Percentiles rank a stretch among this genome's conserved stretches.
Conservation (phyloP, 164 flowering plant genomes). For the Vitis cinerea region DNA sequence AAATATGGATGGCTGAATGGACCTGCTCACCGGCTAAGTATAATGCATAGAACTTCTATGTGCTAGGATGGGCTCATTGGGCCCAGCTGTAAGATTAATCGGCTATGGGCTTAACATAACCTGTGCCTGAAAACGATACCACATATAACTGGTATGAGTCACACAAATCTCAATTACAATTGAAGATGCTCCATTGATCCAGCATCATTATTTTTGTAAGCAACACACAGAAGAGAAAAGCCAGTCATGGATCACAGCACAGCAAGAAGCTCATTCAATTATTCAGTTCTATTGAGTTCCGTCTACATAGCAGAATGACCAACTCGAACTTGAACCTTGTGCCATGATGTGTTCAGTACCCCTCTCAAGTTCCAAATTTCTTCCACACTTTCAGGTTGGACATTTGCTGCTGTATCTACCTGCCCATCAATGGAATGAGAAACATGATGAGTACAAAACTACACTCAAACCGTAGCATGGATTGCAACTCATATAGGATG, state of each 20-base stretch:
- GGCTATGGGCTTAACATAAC: no score
- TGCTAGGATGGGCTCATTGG: no score
- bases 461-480: no score
- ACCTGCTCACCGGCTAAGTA: no score
- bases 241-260: not conserved
- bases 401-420: constrained; percentile 88
- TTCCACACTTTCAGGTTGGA: constrained; percentile 82
- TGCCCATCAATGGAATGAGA: constrained; percentile 18
- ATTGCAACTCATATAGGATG: not conserved
- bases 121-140: no score
- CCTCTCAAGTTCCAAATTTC: constrained; percentile 92
- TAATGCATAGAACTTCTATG: no score
- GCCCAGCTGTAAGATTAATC: no score
- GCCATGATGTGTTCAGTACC: constrained; percentile 94
- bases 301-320: constrained; percentile 61
- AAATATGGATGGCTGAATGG: no score
- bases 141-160: no score
- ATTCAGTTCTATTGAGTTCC: not conserved
- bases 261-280: not conserved
- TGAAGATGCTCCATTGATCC: no score
- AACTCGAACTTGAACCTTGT: constrained; percentile 68
- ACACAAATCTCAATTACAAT: no score
- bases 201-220: not conserved
- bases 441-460: not conserved
- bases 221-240: not conserved